Evolutionary conservation across 2,329 filamentous ascomycete genomes (phyloP), one percentile per base, ranked within the genome.

Genomic region (Alternaria sp.): DNA sequence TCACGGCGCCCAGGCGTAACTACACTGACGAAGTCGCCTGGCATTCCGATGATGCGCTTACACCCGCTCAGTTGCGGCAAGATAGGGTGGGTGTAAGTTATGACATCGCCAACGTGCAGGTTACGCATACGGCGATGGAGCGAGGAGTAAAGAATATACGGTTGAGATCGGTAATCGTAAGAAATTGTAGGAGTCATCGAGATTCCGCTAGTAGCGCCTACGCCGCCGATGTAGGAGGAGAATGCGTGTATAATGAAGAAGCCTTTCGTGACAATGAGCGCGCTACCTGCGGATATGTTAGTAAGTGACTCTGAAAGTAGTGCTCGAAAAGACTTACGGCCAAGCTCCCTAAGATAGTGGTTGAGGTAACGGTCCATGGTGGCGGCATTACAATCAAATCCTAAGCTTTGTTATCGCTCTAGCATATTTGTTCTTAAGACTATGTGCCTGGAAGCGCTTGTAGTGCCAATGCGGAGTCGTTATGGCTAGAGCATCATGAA

Each of bases 141-240:
- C 11, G 60, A 58, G 7, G 73, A 76, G 62, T 68, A 69, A 4
- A 77, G 54, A 32, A 77, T 66, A 28, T 32, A 65, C 1, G 74
- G 69, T 7, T 42, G 46, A 14, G 41, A 36, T 38, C 22, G 22
- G 57, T 66, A 67, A 3, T 59, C 59, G 47, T 71, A 59, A 0
- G 74, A 70, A 46, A 97, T 88, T 0, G 93, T 97, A 7, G 94
- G 94, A 51, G 95, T 86, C 95, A 98, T 98, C 18, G 91, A 94
- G 4, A 93, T 88, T 2, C 94, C 94, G 26, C 83, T 82, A 16
- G 88, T 88, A 4, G 82, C 78, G 20, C 85, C 85, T 65, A 89
- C 71, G 64, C 83, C 83, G 79, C 88, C 87, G 70, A 87, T 81
- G 79, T 95, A 89, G 28, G 68, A 68, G 32, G 65, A 55, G 64